Base-by-base conservation (phyloP, 768 basidiomycete species). In the Nidularia pulvinata region DNA sequence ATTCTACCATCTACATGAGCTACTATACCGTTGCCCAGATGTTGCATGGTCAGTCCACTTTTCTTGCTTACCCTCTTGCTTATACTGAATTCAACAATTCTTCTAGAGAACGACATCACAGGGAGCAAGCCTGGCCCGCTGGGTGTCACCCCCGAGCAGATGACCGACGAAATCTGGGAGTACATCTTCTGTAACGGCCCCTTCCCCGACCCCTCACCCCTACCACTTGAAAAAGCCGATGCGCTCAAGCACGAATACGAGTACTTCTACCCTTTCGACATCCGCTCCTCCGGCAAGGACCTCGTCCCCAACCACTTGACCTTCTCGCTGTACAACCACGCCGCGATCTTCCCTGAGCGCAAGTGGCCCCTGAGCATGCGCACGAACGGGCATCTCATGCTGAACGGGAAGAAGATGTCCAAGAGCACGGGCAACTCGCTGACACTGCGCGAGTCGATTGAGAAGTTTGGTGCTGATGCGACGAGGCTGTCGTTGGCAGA, bases 381-480 rank as follows among this genome's bases (percentile, higher is more conserved):
- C 25, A 88, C 91, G 46, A 99, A 99, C 65, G 97, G 97, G 0
- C 96, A 98, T 66, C 70, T 99, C 77, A 88, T 94, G 88, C 69
- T 99, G 69, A 98, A 99, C 69, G 95, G 96, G 16, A 89, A 95
- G 79, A 99, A 98, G 79, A 99, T 99, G 97, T 88, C 86, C 39
- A 99, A 98, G 82, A 91, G 89, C 68, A 95, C 89, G 45, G 97
- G 97, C 9, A 99, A 99, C 71, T 92, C 88, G 53, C 75, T 98
- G 77, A 99, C 96, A 0, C 74, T 98, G 68, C 75, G 84, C 51
- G 91, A 99, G 65, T 83, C 90, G 1, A 85, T 96, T 55, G 80
- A 86, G 70, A 98, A 98, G 79, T 98, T 96, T 64, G 97, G 97
- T 54, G 95, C 97, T 35, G 97, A 98, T 67, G 93, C 95, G 33